A percentile compares a stretch with the other conserved stretches of the same genome.
These are phyloP conservation scores for Teratosphaeria destructans DNA, from an alignment of 2,329 filamentous ascomycete genomes.

Conservation along the genomic window DNA sequence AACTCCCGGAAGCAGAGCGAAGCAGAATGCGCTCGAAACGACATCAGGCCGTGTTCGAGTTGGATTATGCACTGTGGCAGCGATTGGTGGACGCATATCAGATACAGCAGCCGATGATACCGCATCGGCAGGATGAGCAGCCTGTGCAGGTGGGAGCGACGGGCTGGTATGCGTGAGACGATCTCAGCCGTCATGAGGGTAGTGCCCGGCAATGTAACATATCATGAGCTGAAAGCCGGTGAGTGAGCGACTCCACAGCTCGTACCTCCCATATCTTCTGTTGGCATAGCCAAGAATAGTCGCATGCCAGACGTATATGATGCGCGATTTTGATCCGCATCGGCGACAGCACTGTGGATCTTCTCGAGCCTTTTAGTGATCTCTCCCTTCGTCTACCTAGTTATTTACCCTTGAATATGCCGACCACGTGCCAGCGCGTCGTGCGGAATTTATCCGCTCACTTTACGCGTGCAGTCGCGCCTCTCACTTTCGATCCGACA, in stretches of 20 bases:
- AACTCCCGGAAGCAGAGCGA: constrained; percentile 41
- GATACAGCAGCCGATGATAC: constrained; percentile 72
- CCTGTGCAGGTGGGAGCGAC: constrained; percentile 42
- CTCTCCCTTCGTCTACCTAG: too few relatives aligned
- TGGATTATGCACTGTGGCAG: constrained; percentile 78
- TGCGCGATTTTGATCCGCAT: too few relatives aligned
- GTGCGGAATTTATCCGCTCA: neutral
- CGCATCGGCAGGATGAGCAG: constrained; percentile 56
- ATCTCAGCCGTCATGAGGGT: neutral
- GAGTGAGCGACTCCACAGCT: neutral
- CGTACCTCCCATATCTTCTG: too few relatives aligned
- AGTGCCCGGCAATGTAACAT: neutral
- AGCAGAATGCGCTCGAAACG: constrained; percentile 46
- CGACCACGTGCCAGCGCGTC: neutral
- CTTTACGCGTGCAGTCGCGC: neutral
- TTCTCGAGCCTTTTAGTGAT: too few relatives aligned
- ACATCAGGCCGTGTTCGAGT: constrained; percentile 77
- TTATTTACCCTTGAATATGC: too few relatives aligned
- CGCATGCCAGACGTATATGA: too few relatives aligned
- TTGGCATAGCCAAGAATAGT: too few relatives aligned
- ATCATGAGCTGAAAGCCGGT: neutral
- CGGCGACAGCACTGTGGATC: too few relatives aligned
- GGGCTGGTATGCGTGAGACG: constrained; percentile 55
- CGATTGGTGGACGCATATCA: constrained; percentile 65
- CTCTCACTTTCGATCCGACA: neutral